These are phyloP conservation scores for Glycyrrhiza uralensis DNA, from an alignment of 306 rosid species.

Conservation along the genomic window DNA sequence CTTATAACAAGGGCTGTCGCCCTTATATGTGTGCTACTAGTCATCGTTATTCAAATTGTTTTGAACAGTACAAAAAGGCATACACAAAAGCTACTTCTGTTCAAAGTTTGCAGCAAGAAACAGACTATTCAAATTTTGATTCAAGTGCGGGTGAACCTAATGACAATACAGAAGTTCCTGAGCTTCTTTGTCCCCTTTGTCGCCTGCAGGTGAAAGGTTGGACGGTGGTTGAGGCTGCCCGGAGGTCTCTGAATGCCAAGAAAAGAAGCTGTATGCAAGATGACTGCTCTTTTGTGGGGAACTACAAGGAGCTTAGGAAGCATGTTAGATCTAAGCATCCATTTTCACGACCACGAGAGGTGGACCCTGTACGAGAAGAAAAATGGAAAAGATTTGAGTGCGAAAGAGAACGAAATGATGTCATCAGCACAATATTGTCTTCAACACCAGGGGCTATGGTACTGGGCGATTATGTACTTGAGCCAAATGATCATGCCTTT, in stretches of 20 bases:
- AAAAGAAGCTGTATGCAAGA: constrained; percentile 92
- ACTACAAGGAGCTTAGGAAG: constrained; percentile 74
- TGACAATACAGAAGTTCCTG: constrained; percentile 49
- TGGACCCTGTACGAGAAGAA: constrained; percentile 81
- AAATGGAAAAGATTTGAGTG: constrained; percentile 89
- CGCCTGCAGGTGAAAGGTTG: constrained; percentile 96
- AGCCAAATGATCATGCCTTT: constrained; percentile 59
- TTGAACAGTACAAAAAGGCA: constrained; percentile 90
- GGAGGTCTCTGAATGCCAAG: constrained; percentile 77
- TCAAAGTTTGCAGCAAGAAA: constrained; percentile 44
- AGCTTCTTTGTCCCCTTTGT: constrained; percentile 96
- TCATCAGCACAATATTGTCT: constrained; percentile 83
- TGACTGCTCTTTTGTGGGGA: constrained; percentile 75
- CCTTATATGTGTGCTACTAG: constrained; percentile 98
- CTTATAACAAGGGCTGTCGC: constrained; percentile 94
- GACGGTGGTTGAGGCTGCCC: constrained; percentile 90
- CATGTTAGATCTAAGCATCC: constrained; percentile 90
- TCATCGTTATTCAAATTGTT: constrained; percentile 86
- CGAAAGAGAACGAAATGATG: constrained; percentile 91
- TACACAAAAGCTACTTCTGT: constrained; percentile 61
- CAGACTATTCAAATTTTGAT: constrained; percentile 37
- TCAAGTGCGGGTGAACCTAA: constrained; percentile 43
- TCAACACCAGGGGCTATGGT: constrained; percentile 92
- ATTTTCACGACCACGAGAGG: constrained; percentile 81
- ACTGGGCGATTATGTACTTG: constrained; percentile 88